Base-by-base conservation (phyloP, 441 rosid genomes). In the Populus hybrid region DNA sequence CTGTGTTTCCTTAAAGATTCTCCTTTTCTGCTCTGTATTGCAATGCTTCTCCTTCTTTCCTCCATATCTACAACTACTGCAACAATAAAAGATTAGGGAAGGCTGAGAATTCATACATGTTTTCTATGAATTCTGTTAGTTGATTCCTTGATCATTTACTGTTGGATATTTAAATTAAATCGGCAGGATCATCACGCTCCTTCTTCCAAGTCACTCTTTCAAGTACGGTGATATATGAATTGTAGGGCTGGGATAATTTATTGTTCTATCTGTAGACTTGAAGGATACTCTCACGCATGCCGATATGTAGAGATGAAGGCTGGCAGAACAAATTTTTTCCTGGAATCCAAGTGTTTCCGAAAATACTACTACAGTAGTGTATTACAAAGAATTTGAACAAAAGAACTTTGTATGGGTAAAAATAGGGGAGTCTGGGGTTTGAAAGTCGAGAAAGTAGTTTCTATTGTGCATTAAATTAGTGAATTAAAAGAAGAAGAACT, bases 51-150 rank as follows among this genome's bases (percentile, higher is more conserved):
- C 57, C 57, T 50, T 14, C 1, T n/a, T 40, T 26, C 26, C 8
- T 3, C 16, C 63, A 26, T 7, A 18, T 9, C 10, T 24, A 9
- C 14, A 26, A 1, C 53, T 71, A 64, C 7, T 24, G 23, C n/a
- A 36, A 1, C 42, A 69, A 64, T 78, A 66, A 66, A 4, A 66
- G 30, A 24, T 80, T 64, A 76, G 81, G 50, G 59, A 80, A 75
- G 69, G 2, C 14, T n/a, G 34, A 53, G 61, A 53, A 53, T 18
- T 53, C 61, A 16, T 18, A 53, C 61, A 18, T 16, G 61, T 53
- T 16, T 53, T 18, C 61, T 53, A 53, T 53, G 61, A 53, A 53
- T 6, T 5, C 61, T 53, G 61, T 53, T 18, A 53, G 61, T 53
- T 16, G 19, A 53, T 53, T 18, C 61, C 61, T 53, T 53, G 21